Conservation (phyloP, 176 grass and related monocot genomes). For the Oryza longistaminata region DNA sequence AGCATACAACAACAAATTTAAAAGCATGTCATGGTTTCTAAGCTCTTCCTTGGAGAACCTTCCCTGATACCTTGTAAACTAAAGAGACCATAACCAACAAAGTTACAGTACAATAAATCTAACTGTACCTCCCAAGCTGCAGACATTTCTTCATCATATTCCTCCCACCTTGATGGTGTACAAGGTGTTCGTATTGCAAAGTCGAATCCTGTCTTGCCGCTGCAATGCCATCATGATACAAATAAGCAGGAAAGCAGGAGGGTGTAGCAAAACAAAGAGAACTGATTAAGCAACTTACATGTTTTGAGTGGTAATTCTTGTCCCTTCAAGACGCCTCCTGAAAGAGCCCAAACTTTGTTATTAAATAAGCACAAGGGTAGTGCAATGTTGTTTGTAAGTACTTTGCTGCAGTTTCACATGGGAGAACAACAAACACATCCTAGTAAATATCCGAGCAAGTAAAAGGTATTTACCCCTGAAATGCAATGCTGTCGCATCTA, state of each 20-base stretch:
- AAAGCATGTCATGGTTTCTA: not conserved
- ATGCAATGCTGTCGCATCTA: conserved; percentile 74
- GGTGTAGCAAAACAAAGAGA: conserved; percentile 4
- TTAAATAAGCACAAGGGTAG: conserved; percentile 21
- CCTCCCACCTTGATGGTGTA: conserved; percentile 94
- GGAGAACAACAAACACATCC: not conserved
- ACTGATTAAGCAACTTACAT: conserved; percentile 51
- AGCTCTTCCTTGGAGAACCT: not conserved
- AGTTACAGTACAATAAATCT: conserved; percentile 14
- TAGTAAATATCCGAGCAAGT: conserved; percentile 11
- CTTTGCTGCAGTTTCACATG: conserved; percentile 1
- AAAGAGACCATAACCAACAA: not conserved
- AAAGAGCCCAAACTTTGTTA: conserved; percentile 53
- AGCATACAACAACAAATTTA: not conserved
- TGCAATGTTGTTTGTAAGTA: not conserved
- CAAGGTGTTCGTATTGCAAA: conserved; percentile 97
- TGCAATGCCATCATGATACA: conserved; percentile 35
- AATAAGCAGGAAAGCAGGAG: conserved; percentile 23
- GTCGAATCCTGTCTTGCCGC: conserved; percentile 87
- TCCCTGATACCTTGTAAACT: not conserved
- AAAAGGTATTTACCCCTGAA: conserved; percentile 68
- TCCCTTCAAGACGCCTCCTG: conserved; percentile 98
- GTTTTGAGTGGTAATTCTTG: conserved; percentile 90
- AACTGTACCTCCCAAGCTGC: conserved; percentile 83
- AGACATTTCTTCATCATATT: conserved; percentile 89